A percentile compares a stretch with the other conserved stretches of the same genome.
Conservation (phyloP, 2,329 filamentous ascomycete species). For the Venturia carpophila region DNA sequence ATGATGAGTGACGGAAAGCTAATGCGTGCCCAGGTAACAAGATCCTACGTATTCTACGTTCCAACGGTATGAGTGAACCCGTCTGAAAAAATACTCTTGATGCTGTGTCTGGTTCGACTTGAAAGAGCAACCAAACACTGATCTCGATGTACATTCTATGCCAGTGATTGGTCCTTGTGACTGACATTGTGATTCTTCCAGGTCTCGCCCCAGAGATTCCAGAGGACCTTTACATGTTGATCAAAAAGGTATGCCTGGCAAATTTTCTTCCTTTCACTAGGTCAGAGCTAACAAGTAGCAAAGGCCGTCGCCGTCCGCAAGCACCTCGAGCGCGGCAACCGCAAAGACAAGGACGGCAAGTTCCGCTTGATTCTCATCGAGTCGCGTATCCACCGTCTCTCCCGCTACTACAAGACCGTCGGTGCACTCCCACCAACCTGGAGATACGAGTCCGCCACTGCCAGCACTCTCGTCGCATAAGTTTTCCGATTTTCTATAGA, state of each 20-base stretch:
- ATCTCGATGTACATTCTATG: conserved; percentile 33
- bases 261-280: not conserved
- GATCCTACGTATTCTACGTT: conserved; percentile 98
- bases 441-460: conserved; percentile 98
- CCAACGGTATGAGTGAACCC: conserved; percentile 68
- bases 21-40: conserved; percentile 72
- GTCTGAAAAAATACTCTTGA: conserved; percentile 28
- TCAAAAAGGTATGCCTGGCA: conserved; percentile 83
- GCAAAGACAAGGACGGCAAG: conserved; percentile 99
- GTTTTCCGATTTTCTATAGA: conserved; percentile 20
- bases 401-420: conserved; percentile 99
- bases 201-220: conserved; percentile 97
- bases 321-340: conserved; percentile 95
- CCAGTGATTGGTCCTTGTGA: conserved; percentile 78
- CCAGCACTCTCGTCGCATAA: conserved; percentile 89
- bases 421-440: conserved; percentile 80
- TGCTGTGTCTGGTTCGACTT: conserved; percentile 6
- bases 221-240: conserved; percentile 99
- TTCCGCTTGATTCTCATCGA: conserved; percentile 99
- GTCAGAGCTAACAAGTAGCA: conserved; percentile 8
- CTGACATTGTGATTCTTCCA: conserved; percentile 90
- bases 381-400: conserved; percentile 99
- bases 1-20: conserved; percentile 25
- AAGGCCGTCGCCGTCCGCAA: conserved; percentile 97
- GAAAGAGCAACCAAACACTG: conserved; percentile 3